Conservation (phyloP, 1,284 basidiomycete species). For the Moesziomyces sp. region DNA sequence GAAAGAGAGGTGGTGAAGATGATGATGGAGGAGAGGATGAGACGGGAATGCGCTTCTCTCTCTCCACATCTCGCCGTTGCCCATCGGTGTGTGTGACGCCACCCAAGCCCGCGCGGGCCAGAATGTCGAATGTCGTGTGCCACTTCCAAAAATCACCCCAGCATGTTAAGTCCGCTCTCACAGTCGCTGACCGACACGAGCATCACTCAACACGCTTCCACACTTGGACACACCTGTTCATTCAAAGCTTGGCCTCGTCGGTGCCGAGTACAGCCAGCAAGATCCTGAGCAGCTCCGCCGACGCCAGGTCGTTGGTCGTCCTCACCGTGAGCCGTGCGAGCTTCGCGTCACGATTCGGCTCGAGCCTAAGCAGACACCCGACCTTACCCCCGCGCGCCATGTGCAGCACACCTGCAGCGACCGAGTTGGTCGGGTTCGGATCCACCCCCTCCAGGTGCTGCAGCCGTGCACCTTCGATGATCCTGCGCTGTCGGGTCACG, state of each 20-base stretch:
- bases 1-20: no score
- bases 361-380: constrained; percentile 88
- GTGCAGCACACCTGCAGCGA: constrained; percentile 91
- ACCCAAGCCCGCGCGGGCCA: no score
- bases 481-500: constrained; percentile 76
- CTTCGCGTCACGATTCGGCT: constrained; percentile 95
- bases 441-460: constrained; percentile 76
- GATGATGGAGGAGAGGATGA: no score
- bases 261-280: constrained; percentile 37
- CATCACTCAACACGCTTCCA: no score
- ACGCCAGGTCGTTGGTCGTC: constrained; percentile 93
- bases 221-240: no score
- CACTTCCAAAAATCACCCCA: no score
- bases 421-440: constrained; percentile 79
- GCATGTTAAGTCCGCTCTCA: no score
- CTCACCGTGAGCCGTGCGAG: constrained; percentile 92
- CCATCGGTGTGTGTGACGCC: no score
- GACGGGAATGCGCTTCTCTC: no score
- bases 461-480: constrained; percentile 81
- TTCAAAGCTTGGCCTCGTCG: constrained; percentile 34
- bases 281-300: constrained; percentile 76
- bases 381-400: constrained; percentile 89
- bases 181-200: no score
- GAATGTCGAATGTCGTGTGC: no score
- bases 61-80: no score